phyloP scores from a whole-genome alignment of 495 filamentous ascomycete species.

The Aspergillus homomorphus region DNA sequence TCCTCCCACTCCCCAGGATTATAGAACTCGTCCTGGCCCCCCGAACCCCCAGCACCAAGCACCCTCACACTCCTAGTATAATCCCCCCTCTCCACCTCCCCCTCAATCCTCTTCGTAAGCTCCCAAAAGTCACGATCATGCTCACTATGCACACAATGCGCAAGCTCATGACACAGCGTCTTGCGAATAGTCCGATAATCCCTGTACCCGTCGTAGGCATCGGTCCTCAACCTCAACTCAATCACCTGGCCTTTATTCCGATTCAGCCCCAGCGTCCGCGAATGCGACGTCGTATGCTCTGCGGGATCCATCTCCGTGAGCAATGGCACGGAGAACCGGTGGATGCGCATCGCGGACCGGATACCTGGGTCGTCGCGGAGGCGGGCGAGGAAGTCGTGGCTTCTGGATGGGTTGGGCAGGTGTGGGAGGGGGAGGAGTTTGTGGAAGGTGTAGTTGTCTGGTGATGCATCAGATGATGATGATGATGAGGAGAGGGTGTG shows the following conservation, averaged over 20 bases:
- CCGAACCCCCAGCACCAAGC: constrained; percentile 37
- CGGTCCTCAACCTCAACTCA: constrained; percentile 83
- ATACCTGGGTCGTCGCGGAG: constrained; percentile 84
- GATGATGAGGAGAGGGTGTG: constrained; percentile 42
- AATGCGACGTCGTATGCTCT: constrained; percentile 75
- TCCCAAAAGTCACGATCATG: constrained; percentile 91
- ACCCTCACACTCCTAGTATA: constrained; percentile 65
- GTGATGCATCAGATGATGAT: constrained; percentile 47
- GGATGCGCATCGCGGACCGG: constrained; percentile 71
- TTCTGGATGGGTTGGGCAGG: constrained; percentile 69
- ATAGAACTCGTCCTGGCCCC: constrained; percentile 62
- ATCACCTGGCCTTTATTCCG: constrained; percentile 86
- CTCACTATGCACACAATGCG: constrained; percentile 81
- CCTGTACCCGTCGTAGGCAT: constrained; percentile 89
- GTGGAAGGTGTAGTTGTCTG: constrained; percentile 73
- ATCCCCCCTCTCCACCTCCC: constrained; percentile 76
- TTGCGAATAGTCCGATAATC: constrained; percentile 88
- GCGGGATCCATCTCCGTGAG: constrained; percentile 94
- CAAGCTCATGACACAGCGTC: constrained; percentile 91
- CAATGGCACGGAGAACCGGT: constrained; percentile 81
- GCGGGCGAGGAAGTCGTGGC: constrained; percentile 69
- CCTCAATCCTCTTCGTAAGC: constrained; percentile 78
- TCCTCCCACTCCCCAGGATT: constrained; percentile 56
- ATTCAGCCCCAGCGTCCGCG: constrained; percentile 82
- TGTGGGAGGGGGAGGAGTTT: constrained; percentile 71